These are phyloP conservation scores for Myriosclerotinia scirpicola DNA, from an alignment of 2,329 filamentous ascomycete genomes.

Conservation along the genomic window DNA sequence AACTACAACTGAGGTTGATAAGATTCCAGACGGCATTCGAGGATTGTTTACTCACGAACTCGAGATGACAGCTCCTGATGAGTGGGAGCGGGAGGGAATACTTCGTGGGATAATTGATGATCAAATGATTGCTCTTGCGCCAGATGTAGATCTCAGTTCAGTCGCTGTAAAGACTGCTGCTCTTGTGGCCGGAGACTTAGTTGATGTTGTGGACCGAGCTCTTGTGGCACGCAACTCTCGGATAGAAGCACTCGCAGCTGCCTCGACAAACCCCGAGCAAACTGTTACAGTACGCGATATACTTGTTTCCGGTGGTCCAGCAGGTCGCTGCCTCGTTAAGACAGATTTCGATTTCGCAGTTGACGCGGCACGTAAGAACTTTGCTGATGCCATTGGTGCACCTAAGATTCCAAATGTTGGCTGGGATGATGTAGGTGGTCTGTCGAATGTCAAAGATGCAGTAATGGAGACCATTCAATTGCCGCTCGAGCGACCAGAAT, in stretches of 20 bases:
- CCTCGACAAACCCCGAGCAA: slow-evolving; percentile 44
- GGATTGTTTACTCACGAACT: slow-evolving; percentile 94
- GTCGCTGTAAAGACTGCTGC: slow-evolving; percentile 95
- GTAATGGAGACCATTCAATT: slow-evolving; percentile 95
- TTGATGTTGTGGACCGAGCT: slow-evolving; percentile 91
- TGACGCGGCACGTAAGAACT: slow-evolving; percentile 94
- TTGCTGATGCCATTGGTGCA: slow-evolving; percentile 93
- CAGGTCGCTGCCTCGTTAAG: slow-evolving; percentile 75
- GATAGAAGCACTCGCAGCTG: slow-evolving; percentile 67
- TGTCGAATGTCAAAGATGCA: slow-evolving; percentile 94
- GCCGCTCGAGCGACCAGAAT: slow-evolving; percentile 83
- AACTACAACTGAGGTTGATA: slow-evolving; percentile 93
- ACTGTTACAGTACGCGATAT: slow-evolving; percentile 74
- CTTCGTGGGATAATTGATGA: slow-evolving; percentile 75
- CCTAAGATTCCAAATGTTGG: slow-evolving; percentile 97
- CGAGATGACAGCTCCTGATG: slow-evolving; percentile 89
- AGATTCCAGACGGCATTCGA: slow-evolving; percentile 85
- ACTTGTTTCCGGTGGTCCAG: slow-evolving; percentile 80
- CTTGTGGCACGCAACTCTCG: slow-evolving; percentile 73
- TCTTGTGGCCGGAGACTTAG: slow-evolving; percentile 87
- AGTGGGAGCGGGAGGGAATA: slow-evolving; percentile 87
- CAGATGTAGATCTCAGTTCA: slow-evolving; percentile 78
- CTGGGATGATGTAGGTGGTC: slow-evolving; percentile 93
- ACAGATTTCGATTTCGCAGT: slow-evolving; percentile 90
- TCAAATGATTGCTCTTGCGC: slow-evolving; percentile 72